Conservation (phyloP, 768 basidiomycete species). For the Leucocoprinus sp. region DNA sequence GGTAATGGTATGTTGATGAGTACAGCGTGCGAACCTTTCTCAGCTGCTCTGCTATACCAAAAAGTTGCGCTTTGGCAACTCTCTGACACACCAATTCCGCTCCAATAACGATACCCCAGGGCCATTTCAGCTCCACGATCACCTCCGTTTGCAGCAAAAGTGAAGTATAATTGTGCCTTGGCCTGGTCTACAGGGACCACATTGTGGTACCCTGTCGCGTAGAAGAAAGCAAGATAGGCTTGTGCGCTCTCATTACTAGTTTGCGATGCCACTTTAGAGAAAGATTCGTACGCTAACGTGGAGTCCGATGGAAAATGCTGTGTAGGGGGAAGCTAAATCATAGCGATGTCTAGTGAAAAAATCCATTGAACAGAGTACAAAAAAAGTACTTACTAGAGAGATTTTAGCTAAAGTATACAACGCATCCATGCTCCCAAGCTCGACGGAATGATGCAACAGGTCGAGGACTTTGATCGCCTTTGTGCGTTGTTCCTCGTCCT, state of each 20-base stretch:
- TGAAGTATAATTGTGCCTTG: slow-evolving; percentile 85
- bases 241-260: slow-evolving; percentile 88
- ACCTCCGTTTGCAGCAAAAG: slow-evolving; percentile 86
- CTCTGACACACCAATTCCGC: slow-evolving; percentile 87
- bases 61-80: slow-evolving; percentile 74
- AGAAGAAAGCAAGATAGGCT: slow-evolving; percentile 77
- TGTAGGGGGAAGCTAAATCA: slow-evolving; percentile 71
- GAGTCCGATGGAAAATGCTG: slow-evolving; percentile 56
- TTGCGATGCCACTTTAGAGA: slow-evolving; percentile 49
- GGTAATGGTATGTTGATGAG: neutral
- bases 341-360: neutral
- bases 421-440: slow-evolving; percentile 70
- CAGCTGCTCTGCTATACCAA: slow-evolving; percentile 89
- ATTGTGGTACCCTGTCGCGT: slow-evolving; percentile 75
- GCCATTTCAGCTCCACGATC: slow-evolving; percentile 89
- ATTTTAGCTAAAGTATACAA: slow-evolving; percentile 59
- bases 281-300: slow-evolving; percentile 52
- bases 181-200: slow-evolving; percentile 61
- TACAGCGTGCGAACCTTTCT: slow-evolving; percentile 47
- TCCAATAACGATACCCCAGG: slow-evolving; percentile 91
- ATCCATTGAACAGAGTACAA: neutral
- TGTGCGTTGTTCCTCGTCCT: slow-evolving; percentile 57
- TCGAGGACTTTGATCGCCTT: slow-evolving; percentile 80
- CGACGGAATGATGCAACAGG: slow-evolving; percentile 71
- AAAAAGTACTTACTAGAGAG: slow-evolving; percentile 48